Conservation (phyloP, 352 stramenopile genomes). For the Halophytophthora polymorphica region DNA sequence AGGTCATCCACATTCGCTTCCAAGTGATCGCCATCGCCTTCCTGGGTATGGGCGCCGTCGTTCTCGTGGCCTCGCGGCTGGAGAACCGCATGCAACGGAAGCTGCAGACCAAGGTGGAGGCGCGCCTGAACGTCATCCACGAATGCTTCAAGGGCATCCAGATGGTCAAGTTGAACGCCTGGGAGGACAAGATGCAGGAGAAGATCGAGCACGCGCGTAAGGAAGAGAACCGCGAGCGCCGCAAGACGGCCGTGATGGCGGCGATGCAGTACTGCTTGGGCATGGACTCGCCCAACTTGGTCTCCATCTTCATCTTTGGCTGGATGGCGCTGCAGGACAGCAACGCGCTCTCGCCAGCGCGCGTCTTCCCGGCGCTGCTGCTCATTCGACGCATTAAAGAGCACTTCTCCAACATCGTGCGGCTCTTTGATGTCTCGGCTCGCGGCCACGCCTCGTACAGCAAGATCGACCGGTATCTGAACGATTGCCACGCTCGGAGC, state of each 20-base stretch:
- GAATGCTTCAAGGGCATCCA: slow-evolving; percentile 52
- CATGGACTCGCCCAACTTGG: slow-evolving; percentile 28
- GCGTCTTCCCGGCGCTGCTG: slow-evolving; percentile 33
- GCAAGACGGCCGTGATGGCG: slow-evolving; percentile 16
- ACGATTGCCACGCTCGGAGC: slow-evolving; percentile 6
- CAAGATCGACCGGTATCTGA: slow-evolving; percentile 25
- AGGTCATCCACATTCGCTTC: slow-evolving; percentile 32
- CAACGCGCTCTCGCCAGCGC: slow-evolving; percentile 25
- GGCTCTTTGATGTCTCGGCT: slow-evolving; percentile 21
- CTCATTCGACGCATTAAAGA: slow-evolving; percentile 32
- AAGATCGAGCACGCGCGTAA: slow-evolving; percentile 35
- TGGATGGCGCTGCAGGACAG: slow-evolving; percentile 32
- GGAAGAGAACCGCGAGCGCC: slow-evolving; percentile 31
- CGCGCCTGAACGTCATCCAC: slow-evolving; percentile 38
- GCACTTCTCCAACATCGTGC: slow-evolving; percentile 26
- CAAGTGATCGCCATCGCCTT: slow-evolving; percentile 28
- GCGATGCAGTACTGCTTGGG: slow-evolving; percentile 30
- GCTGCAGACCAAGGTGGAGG: slow-evolving; percentile 18
- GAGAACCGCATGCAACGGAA: slow-evolving; percentile 17
- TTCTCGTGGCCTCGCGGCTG: slow-evolving; percentile 20
- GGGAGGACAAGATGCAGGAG: slow-evolving; percentile 49
- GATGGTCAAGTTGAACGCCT: slow-evolving; percentile 57
- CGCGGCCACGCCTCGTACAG: slow-evolving; percentile 20
- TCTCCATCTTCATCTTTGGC: slow-evolving; percentile 36
- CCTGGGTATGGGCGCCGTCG: slow-evolving; percentile 17